Evolutionary conservation across 2,329 filamentous ascomycete genomes (phyloP).

Genomic region (Fusarium sp.): DNA sequence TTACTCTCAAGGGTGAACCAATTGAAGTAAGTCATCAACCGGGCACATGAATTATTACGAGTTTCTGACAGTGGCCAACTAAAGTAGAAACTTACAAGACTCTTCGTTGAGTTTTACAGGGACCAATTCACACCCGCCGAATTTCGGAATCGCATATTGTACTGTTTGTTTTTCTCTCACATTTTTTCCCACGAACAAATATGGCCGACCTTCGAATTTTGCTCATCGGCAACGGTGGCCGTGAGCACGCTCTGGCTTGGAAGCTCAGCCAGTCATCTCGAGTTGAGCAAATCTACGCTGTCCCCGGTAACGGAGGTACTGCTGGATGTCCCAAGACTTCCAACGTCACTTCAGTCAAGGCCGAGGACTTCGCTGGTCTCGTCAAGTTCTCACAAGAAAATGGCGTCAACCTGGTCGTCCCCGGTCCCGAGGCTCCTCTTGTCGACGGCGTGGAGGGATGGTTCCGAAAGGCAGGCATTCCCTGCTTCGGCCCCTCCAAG

Average conservation of each 20-base stretch:
- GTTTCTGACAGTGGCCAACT: neutral
- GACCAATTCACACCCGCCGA: conserved; percentile 27
- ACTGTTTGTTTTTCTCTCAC: conserved; percentile 16
- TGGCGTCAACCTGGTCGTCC: conserved; percentile 83
- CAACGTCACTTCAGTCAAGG: conserved; percentile 76
- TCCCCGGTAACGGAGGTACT: conserved; percentile 90
- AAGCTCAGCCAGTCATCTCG: conserved; percentile 85
- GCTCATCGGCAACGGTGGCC: conserved; percentile 91
- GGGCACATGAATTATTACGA: neutral
- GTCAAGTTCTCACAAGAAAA: conserved; percentile 80
- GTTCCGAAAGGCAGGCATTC: conserved; percentile 79
- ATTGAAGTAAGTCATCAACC: conserved; percentile 17
- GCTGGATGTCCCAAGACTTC: conserved; percentile 74
- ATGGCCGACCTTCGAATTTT: conserved; percentile 72
- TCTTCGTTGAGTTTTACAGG: conserved; percentile 5
- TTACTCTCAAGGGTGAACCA: conserved; percentile 35
- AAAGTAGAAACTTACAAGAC: conserved; percentile 18
- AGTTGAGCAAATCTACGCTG: conserved; percentile 78
- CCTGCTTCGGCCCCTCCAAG: conserved; percentile 86
- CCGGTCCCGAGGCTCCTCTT: conserved; percentile 92
- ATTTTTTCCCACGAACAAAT: conserved; percentile 13
- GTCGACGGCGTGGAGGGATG: conserved; percentile 89
- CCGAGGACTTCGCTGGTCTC: conserved; percentile 81
- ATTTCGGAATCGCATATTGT: conserved; percentile 31
- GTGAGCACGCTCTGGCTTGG: conserved; percentile 95